Percentiles rank a stretch among this genome's conserved stretches.
Conservation (phyloP, 768 basidiomycete species). For the Neoboletus subvelutipes region DNA sequence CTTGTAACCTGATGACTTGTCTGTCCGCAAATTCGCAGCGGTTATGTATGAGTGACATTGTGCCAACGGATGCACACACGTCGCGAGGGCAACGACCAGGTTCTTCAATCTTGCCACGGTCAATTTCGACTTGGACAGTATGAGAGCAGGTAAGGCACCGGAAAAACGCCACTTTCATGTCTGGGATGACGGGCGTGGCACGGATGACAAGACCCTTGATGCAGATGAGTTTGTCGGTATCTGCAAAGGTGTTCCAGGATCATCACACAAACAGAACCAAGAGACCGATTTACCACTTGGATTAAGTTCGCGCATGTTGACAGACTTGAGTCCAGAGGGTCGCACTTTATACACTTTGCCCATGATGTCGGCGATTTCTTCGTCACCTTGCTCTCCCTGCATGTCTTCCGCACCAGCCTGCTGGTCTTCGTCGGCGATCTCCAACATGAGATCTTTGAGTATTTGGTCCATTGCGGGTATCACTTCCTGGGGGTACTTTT, state of each 20-base stretch:
- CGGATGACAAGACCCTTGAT: slow-evolving; percentile 98
- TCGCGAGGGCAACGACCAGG: slow-evolving; percentile 91
- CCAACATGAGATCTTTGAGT: slow-evolving; percentile 89
- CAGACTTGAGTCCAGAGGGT: slow-evolving; percentile 78
- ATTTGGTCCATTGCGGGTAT: slow-evolving; percentile 97
- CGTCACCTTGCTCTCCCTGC: slow-evolving; percentile 72
- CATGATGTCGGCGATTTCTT: slow-evolving; percentile 87
- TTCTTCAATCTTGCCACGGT: slow-evolving; percentile 96
- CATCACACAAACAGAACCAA: not conserved
- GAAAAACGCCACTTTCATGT: slow-evolving; percentile 99
- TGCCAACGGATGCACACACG: slow-evolving; percentile 82
- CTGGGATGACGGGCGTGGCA: slow-evolving; percentile 95
- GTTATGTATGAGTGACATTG: slow-evolving; percentile 96
- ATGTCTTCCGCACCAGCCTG: slow-evolving; percentile 70
- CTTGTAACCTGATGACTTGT: slow-evolving; percentile 93
- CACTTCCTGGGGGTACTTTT: slow-evolving; percentile 96
- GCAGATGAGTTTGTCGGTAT: slow-evolving; percentile 95
- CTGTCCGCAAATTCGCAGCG: slow-evolving; percentile 95
- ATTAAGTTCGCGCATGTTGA: slow-evolving; percentile 96
- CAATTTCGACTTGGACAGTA: slow-evolving; percentile 96
- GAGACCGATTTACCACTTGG: slow-evolving; percentile 64
- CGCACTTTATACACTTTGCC: slow-evolving; percentile 88
- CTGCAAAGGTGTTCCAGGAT: slow-evolving; percentile 39
- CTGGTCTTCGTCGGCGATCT: slow-evolving; percentile 80
- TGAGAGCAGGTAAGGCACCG: slow-evolving; percentile 94